Conservation (phyloP, 192 early-diverging fungal genomes). For the Entomortierella parvispora region DNA sequence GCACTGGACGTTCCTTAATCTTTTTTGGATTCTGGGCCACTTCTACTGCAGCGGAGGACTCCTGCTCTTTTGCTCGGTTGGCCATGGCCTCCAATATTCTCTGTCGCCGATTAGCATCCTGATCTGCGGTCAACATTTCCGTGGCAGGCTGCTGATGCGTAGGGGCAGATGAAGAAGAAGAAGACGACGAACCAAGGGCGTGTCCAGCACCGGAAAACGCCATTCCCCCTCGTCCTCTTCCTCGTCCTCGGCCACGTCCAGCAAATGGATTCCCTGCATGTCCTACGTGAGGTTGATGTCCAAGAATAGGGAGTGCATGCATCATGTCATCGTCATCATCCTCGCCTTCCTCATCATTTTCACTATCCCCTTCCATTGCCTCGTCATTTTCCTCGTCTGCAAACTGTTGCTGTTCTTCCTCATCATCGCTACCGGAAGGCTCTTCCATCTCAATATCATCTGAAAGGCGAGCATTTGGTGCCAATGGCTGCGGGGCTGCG, state of each 20-base stretch:
- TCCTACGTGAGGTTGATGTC: conserved; percentile 6
- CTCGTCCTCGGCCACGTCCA: conserved; percentile 9
- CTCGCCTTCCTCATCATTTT: conserved; percentile 9
- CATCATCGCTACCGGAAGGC: not conserved
- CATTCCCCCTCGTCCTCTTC: conserved; percentile 23
- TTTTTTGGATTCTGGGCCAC: not conserved
- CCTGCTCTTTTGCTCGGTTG: conserved; percentile 14
- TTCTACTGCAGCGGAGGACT: not conserved
- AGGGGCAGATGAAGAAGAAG: not conserved
- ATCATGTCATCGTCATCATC: conserved; percentile 35
- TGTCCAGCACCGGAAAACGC: conserved; percentile 44
- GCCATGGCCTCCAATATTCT: conserved; percentile 45
- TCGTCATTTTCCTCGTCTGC: not conserved
- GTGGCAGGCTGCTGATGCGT: not conserved
- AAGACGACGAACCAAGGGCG: conserved; percentile 17
- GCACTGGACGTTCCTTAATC: conserved; percentile 13
- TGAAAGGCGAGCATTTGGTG: conserved; percentile 24
- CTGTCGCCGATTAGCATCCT: conserved; percentile 19
- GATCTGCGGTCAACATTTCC: not conserved
- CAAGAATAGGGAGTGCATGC: conserved; percentile 34
- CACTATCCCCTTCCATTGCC: not conserved
- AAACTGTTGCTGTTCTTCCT: not conserved
- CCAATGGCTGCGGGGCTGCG: conserved; percentile 33
- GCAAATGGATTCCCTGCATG: conserved; percentile 13
- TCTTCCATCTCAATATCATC: conserved; percentile 24